Percentiles rank a stretch among this genome's conserved stretches.
phyloP scores from a whole-genome alignment of 2,329 filamentous ascomycete genomes.

The Aspergillus sp. region DNA sequence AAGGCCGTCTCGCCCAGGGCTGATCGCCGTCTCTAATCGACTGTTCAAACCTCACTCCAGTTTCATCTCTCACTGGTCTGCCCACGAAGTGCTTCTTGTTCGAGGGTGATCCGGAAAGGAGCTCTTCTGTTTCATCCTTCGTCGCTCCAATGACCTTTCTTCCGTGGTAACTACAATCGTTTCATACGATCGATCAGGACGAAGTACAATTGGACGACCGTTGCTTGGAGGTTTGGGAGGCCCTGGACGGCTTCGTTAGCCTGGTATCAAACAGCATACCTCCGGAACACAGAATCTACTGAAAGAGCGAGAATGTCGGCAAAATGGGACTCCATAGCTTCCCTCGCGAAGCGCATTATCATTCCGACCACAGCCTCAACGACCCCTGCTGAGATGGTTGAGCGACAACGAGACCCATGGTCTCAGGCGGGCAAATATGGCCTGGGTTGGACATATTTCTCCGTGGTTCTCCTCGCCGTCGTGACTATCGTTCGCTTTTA shows the following conservation, averaged over 20 bases:
- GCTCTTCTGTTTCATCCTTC: not conserved
- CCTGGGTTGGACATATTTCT: conserved; percentile 85
- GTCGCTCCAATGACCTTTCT: not conserved
- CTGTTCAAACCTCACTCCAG: not conserved
- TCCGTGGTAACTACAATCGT: not conserved
- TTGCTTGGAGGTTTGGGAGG: not conserved
- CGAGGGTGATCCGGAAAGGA: not conserved
- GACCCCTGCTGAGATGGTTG: conserved; percentile 55
- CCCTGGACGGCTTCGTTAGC: not conserved
- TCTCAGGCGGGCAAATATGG: conserved; percentile 79
- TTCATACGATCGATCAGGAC: not conserved
- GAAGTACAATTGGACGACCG: not conserved
- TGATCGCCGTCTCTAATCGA: conserved; percentile 6
- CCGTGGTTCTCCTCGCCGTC: conserved; percentile 66
- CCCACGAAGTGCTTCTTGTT: not conserved
- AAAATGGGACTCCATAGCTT: conserved; percentile 21
- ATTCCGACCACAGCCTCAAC: conserved; percentile 57
- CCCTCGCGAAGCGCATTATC: conserved; percentile 51
- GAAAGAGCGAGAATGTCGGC: conserved; percentile 6
- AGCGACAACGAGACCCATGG: conserved; percentile 71
- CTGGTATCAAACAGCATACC: not conserved
- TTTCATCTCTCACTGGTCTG: not conserved
- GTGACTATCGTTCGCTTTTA: conserved; percentile 73
- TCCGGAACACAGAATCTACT: not conserved
- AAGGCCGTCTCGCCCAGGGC: not conserved